Evolutionary conservation across 2,329 filamentous ascomycete species (phyloP).

Genomic region (Rhinocladiella similis): DNA sequence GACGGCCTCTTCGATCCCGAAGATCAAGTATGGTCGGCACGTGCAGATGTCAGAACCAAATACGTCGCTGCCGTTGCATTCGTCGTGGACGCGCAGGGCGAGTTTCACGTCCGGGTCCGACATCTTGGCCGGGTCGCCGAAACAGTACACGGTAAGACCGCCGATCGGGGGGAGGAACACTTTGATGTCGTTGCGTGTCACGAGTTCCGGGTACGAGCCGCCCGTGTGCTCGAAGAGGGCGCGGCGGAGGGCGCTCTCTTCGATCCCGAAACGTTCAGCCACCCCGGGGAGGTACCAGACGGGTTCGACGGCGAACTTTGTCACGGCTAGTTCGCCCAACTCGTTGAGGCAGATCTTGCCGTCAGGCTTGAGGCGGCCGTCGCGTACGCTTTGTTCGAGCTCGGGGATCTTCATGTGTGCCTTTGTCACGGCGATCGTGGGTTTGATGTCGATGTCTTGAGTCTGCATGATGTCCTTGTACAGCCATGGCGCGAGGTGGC

Average conservation of each 20-base stretch:
- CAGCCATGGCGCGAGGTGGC: slow-evolving; percentile 81
- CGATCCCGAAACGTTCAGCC: slow-evolving; percentile 90
- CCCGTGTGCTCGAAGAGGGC: slow-evolving; percentile 94
- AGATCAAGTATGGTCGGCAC: slow-evolving; percentile 87
- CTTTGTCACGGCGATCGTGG: slow-evolving; percentile 87
- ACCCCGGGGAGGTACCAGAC: slow-evolving; percentile 87
- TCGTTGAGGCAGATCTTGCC: slow-evolving; percentile 88
- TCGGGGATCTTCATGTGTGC: slow-evolving; percentile 98
- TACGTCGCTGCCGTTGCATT: slow-evolving; percentile 95
- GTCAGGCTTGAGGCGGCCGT: slow-evolving; percentile 73
- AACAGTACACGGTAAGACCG: slow-evolving; percentile 93
- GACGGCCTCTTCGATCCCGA: slow-evolving; percentile 95
- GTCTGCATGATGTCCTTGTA: slow-evolving; percentile 77
- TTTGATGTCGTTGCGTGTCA: slow-evolving; percentile 92
- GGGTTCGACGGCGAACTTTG: slow-evolving; percentile 95
- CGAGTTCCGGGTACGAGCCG: slow-evolving; percentile 93
- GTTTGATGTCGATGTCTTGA: slow-evolving; percentile 80
- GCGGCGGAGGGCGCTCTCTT: slow-evolving; percentile 82
- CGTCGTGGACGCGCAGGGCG: slow-evolving; percentile 80
- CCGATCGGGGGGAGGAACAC: slow-evolving; percentile 94
- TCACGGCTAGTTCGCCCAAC: slow-evolving; percentile 85
- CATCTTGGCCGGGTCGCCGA: slow-evolving; percentile 93
- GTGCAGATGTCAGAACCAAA: slow-evolving; percentile 98
- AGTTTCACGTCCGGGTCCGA: slow-evolving; percentile 78
- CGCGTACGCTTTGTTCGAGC: slow-evolving; percentile 81